Percentiles rank a stretch among this genome's conserved stretches.
Evolutionary conservation across 2,329 filamentous ascomycete species (phyloP).

Genomic region (Scedosporium boydii): DNA sequence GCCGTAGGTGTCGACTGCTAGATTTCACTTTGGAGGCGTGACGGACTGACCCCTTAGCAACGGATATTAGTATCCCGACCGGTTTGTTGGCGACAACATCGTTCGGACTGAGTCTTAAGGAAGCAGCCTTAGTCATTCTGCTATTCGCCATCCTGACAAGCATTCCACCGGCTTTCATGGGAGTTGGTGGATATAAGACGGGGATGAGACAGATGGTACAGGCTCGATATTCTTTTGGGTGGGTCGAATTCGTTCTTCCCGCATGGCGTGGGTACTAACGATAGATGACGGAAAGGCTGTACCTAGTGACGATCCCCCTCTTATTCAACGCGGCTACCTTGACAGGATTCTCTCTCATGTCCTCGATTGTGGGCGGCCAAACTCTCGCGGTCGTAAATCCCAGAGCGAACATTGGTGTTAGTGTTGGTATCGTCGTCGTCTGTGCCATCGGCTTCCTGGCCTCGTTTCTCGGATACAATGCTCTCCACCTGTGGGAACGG

Average conservation of each 20-base stretch:
- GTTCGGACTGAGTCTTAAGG: conserved; percentile 44
- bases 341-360: conserved; percentile 47
- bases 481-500: conserved; percentile 43
- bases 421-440: conserved; percentile 46
- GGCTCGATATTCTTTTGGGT: conserved; percentile 52
- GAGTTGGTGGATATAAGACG: conserved; percentile 43
- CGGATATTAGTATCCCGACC: conserved; percentile 37
- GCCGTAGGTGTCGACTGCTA: conserved; percentile 33
- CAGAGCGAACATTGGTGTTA: conserved; percentile 33
- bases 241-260: conserved; percentile 7
- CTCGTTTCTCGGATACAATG: conserved; percentile 44
- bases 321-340: conserved; percentile 47
- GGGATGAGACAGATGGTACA: conserved; percentile 52
- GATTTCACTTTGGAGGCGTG: neutral
- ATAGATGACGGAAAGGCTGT: conserved; percentile 21
- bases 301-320: conserved; percentile 40
- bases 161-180: conserved; percentile 44
- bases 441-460: conserved; percentile 41
- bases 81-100: conserved; percentile 47
- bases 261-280: neutral
- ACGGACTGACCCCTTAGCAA: neutral
- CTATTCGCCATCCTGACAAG: conserved; percentile 48
- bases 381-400: conserved; percentile 37
- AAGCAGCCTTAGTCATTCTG: conserved; percentile 46
- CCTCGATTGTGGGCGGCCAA: conserved; percentile 46